Evolutionary conservation across 306 rosid genomes (phyloP), one percentile per base, ranked within the genome.

Genomic region (Acacia confusa): DNA sequence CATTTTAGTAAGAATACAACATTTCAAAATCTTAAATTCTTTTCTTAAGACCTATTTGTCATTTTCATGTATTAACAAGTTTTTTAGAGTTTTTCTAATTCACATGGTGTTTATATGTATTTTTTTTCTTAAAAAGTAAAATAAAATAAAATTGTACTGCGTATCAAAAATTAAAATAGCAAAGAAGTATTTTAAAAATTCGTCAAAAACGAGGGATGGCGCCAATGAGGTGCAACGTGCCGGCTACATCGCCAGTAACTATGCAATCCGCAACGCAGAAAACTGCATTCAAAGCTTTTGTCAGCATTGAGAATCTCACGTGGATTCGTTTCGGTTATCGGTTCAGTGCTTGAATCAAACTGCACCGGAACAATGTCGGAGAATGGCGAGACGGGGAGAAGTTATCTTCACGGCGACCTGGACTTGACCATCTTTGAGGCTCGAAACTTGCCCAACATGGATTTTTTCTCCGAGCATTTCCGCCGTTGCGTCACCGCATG

Each of bases 401-500:
- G 2, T 12, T 86, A 75, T 28, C 98, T 95, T 72, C 99, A 95
- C 78, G 99, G 99, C 24, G 98, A 93, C 90, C 89, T 95, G 11
- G 90, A 90, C 82, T 89, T 95, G 60, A 84, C 48, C 25, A 91
- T 95, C 74, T 34, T 90, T 57, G 84, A 85, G 73, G 98, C 98
- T 30, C 82, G 88, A 11, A 24, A 55, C 16, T 67, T 95, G 16
- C 98, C 99, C 0, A 95, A 95, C 87, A 93, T 93, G 99, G 97
- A 95, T 81, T 7, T 88, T n/a, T 45, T 93, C 45, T 87, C 94
- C 20, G 91, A 92, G 85, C 93, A 81, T 34, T 20, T 93, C 20
- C 96, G 97, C 79, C 96, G 93, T 57, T 95, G 97, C 79, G 76
- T 93, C 74, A 93, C 99, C 19, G 92, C 77, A 70, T 93, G 99